Percentiles rank a stretch among this genome's conserved stretches.
These are phyloP conservation scores for Aphanocladium album DNA, from an alignment of 2,329 filamentous ascomycete genomes.

Conservation along the genomic window DNA sequence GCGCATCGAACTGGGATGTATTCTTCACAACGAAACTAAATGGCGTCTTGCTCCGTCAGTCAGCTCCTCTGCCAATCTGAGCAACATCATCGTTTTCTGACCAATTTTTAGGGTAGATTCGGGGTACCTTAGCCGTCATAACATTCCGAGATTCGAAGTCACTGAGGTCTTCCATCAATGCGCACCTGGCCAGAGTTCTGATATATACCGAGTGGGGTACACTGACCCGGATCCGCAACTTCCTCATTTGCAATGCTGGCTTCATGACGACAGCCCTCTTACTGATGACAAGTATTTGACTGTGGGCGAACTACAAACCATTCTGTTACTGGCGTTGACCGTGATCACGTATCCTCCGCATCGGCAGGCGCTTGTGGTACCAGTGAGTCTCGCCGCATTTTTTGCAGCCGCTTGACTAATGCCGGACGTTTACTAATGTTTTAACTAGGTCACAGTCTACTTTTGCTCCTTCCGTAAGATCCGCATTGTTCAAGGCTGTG, in stretches of 20 bases:
- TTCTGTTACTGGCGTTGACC: too few species aligned
- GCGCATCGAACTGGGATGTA: not conserved
- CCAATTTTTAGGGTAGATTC: not conserved
- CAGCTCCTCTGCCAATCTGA: not conserved
- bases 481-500: not conserved
- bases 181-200: too few species aligned
- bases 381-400: not conserved
- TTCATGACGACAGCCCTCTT: too few species aligned
- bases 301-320: too few species aligned
- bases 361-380: too few species aligned
- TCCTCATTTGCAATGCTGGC: too few species aligned
- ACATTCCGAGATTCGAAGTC: too few species aligned
- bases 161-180: too few species aligned
- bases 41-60: not conserved
- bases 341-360: too few species aligned
- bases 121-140: not conserved
- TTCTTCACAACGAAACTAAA: not conserved
- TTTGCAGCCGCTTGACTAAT: not conserved
- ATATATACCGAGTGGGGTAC: too few species aligned
- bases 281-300: too few species aligned
- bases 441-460: not conserved
- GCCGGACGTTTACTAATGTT: not conserved
- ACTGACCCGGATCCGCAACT: too few species aligned
- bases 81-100: not conserved
- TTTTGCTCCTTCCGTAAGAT: not conserved